phyloP scores from a whole-genome alignment of 768 basidiomycete species.

The Leccinum disarticulatum region DNA sequence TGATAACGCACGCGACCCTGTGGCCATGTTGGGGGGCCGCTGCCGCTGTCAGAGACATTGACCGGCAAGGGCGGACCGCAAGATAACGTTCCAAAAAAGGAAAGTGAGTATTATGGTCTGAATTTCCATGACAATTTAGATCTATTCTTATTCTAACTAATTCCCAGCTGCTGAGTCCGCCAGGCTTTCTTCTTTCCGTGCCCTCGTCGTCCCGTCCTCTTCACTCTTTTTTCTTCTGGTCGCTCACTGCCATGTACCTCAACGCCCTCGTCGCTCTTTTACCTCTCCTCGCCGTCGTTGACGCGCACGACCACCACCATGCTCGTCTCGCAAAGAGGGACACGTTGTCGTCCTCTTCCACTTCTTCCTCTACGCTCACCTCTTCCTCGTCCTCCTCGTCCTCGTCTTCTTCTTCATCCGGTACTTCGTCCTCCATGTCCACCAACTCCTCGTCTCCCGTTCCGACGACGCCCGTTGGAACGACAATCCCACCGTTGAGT shows the following conservation, averaged over 20 bases:
- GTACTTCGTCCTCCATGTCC: not conserved
- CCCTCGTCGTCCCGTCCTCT: not conserved
- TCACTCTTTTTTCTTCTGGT: slow-evolving; percentile 6
- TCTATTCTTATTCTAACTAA: not conserved
- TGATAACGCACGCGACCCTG: not conserved
- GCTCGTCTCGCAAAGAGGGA: slow-evolving; percentile 38
- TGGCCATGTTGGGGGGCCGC: not conserved
- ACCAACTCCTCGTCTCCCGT: slow-evolving; percentile 18
- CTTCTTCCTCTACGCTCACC: slow-evolving; percentile 1
- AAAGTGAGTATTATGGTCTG: not conserved
- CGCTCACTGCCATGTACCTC: slow-evolving; percentile 42
- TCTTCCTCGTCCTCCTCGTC: not conserved
- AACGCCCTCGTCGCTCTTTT: slow-evolving; percentile 46
- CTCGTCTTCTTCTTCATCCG: not conserved
- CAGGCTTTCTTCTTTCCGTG: not conserved
- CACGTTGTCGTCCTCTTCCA: slow-evolving; percentile 19
- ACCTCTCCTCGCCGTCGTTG: slow-evolving; percentile 36
- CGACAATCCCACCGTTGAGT: slow-evolving; percentile 56
- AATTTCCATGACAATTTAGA: not conserved
- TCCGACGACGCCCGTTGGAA: slow-evolving; percentile 35
- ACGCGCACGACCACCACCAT: slow-evolving; percentile 42
- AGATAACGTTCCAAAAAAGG: not conserved
- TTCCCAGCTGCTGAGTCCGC: not conserved
- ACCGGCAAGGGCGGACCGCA: not conserved
- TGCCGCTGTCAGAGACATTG: not conserved